Evolutionary conservation across 2,329 filamentous ascomycete genomes (phyloP), one percentile per base, ranked within the genome.

Genomic region (Phymatotrichopsis omnivora): DNA sequence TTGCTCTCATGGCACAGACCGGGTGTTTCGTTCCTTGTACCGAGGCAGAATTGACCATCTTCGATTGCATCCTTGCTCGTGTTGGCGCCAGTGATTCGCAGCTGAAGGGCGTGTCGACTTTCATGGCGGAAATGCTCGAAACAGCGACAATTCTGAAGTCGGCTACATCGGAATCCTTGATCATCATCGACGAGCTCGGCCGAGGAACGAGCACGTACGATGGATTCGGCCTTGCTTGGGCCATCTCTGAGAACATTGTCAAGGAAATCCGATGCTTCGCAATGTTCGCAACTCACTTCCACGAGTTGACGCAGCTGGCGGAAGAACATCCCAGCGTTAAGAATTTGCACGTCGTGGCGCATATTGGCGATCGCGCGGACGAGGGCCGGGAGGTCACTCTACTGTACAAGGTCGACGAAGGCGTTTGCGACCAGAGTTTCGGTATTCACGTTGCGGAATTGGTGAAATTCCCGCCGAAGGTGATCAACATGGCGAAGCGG

Each of bases 121-220:
- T 98, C 65, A 98, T 98, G 93, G 91, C 91, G 2, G 91, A 98
- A 67, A 98, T 98, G 91, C 75, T 98, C 17, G 91, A 98, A 64
- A 98, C 91, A 1, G 86, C 91, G 56, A 96, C 96, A 62, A 98
- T 98, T 55, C 78, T 98, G 60, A 96, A 96, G 67, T 93, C 85
- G 0, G 91, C 91, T 2, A 98, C 91, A 0, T 78, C 82, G 24
- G 91, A 98, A 62, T 94, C 85, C 4, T 74, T 98, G 42, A 96
- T 98, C 66, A 96, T 98, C 64, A 95, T 98, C 57, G 93, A 98
- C 63, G 91, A 98, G 64, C 76, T 98, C 2, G 91, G 91, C 38
- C 85, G 91, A 50, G 91, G 91, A 46, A 98, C 91, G 0, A 95
- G 86, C 52, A 98, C 93, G 0, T 98, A 98, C 63, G 93, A 98